Base-by-base conservation (phyloP, 129 eudicot genomes). In the Tagetes erecta region DNA sequence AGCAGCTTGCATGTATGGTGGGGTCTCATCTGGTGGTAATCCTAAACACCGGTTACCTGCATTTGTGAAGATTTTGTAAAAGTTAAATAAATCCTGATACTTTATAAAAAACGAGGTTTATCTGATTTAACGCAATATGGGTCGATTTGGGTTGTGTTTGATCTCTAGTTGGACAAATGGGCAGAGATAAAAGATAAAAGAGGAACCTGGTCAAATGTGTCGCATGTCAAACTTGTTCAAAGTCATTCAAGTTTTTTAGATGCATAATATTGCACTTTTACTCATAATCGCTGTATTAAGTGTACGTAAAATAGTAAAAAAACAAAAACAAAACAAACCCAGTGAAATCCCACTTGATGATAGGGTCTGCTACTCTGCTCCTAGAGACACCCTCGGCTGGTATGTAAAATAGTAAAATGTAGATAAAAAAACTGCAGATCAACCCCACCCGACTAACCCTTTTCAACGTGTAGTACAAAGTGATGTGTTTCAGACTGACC, bases 41-140 rank as follows among this genome's bases (percentile, higher is more conserved):
- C 67, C 80, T 72, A 86, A 76, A 71, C 98, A 92, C 0, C 74
- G 77, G 78, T 84, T 92, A 73, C 86, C 98, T 92, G 96, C 47
- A 53, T 58, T 79, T 72, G 27, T 38, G 31, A 62, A 13, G 62
- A 46, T 38, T 30, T 38, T 42, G 49, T 55, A 13, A 67, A 14
- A n/a, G 5, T 14, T 33, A 13, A 39, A 66, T 66, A 7, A 67
- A 56, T 56, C 36, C 11, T 56, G 27, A 20, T 20, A 20, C 27
- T 20, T 20, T 20, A 20, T 27, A 50, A 40, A 66, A 40, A 52
- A 3, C 1, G 3, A 3, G 12, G 11, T 47, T 8, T 51, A 51
- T 51, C 27, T 13, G 30, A 5, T 57, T 7, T 31, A 8, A 57
- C 64, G 8, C 38, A 57, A 57, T 57, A 57, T 8, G 4, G 8